Evolutionary conservation across 169 alveolate species (phyloP), one percentile per base, ranked within the genome.

Genomic region (Cryptosporidium felis): DNA sequence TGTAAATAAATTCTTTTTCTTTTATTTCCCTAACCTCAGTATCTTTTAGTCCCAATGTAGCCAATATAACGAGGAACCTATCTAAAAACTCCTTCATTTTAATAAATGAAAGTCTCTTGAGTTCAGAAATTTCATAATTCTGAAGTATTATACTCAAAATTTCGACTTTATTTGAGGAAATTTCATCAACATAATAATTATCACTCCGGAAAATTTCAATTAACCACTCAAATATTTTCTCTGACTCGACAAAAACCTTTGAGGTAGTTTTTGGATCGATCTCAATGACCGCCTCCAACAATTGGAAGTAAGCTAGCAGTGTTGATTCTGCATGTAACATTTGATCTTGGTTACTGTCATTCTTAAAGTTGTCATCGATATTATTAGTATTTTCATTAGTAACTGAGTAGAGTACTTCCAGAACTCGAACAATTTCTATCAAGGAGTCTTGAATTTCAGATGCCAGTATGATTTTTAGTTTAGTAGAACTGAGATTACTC

Each of bases 131-230:
- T 12, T 32, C n/a, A 18, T 40, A 12, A 74, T 53, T 40, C 46
- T 74, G 85, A 74, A 74, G 38, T 12, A 74, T 18, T 36, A 74
- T 74, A 58, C 85, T 53, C 34, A 74, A 32, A 53, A 74, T 49
- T 40, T 74, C 85, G 30, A 56, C 41, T 53, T 74, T 74, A n/a
- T 30, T n/a, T 26, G 40, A 32, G 18, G 51, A 23, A 16, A 38
- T 34, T 32, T 36, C 46, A 30, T 30, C 34, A 3, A 21, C 67
- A 5, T 5, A 38, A 16, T 4, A 12, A 4, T 53, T 41, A n/a
- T 74, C 67, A 30, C 23, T 16, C 9, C 56, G 60, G 1, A 74
- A 45, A 18, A 40, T 38, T 12, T 56, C 44, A 5, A 74, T 21
- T 10, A 74, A 36, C 67, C 65, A 53, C 5, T 58, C 61, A 49